Conservation (phyloP, 345 rosid species). For the Firmiana major region DNA sequence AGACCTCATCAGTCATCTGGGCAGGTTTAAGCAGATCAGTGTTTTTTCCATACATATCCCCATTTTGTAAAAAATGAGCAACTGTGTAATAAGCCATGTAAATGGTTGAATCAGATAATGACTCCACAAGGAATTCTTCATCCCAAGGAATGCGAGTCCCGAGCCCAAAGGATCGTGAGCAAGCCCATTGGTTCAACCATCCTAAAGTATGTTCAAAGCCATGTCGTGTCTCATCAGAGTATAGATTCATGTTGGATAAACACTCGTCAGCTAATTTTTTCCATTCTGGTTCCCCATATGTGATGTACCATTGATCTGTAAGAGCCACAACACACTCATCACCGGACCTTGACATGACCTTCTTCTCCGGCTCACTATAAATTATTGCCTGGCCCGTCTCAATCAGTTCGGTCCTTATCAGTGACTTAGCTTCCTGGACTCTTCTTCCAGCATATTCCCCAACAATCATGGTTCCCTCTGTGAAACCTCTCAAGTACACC, state of each 20-base stretch:
- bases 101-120: conserved; percentile 86
- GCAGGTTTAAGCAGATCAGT: conserved; percentile 47
- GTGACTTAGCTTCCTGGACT: conserved; percentile 79
- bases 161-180: conserved; percentile 98
- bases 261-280: conserved; percentile 70
- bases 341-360: conserved; percentile 90
- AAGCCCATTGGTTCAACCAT: conserved; percentile 99
- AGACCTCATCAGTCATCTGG: conserved; percentile 86
- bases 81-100: conserved; percentile 94
- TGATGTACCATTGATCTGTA: conserved; percentile 97
- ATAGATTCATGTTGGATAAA: conserved; percentile 72
- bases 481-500: conserved; percentile 84
- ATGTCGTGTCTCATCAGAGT: conserved; percentile 75
- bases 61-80: conserved; percentile 72
- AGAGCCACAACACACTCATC: conserved; percentile 99
- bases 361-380: conserved; percentile 95
- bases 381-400: conserved; percentile 70
- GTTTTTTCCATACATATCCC: conserved; percentile 72
- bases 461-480: conserved; percentile 75
- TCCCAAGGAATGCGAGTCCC: conserved; percentile 98
- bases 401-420: conserved; percentile 60
- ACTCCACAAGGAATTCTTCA: conserved; percentile 81
- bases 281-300: conserved; percentile 88
- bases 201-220: conserved; percentile 88
- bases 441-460: conserved; percentile 71